phyloP scores from a whole-genome alignment of 1,284 basidiomycete genomes.

The Phellopilus nigrolimitatus region DNA sequence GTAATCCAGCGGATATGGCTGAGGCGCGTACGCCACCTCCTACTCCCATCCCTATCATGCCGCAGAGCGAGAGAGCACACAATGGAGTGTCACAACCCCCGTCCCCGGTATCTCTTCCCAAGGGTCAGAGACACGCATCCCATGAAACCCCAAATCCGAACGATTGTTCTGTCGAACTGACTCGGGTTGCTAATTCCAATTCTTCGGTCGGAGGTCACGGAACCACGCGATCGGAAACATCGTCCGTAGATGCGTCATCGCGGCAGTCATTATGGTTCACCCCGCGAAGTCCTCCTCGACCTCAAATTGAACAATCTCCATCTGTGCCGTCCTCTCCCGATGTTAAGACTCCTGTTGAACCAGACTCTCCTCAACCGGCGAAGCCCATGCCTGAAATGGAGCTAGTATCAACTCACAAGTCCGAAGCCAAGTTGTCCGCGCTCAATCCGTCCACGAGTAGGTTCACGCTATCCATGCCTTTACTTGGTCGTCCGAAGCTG shows the following conservation, averaged over 20 bases:
- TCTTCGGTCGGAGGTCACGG: too few relatives aligned
- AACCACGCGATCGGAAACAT: too few relatives aligned
- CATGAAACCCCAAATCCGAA: neutral
- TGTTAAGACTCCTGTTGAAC: neutral
- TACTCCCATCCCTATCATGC: neutral
- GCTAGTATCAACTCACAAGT: slow-evolving; percentile 8
- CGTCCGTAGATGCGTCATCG: neutral
- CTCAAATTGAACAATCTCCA: slow-evolving; percentile 1
- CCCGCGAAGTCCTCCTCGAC: slow-evolving; percentile 1
- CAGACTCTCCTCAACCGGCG: neutral
- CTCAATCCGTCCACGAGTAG: slow-evolving; percentile 35
- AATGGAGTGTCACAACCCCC: neutral
- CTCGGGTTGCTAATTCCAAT: too few relatives aligned
- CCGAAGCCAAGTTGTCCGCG: slow-evolving; percentile 22
- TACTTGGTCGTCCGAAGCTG: slow-evolving; percentile 48
- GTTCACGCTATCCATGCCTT: slow-evolving; percentile 47
- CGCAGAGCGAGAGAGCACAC: neutral
- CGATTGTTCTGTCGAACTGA: neutral
- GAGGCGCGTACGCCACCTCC: neutral
- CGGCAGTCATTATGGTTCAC: slow-evolving; percentile 13
- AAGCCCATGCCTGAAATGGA: slow-evolving; percentile 1
- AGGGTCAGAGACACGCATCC: neutral
- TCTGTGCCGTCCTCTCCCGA: slow-evolving; percentile 10
- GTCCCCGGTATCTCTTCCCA: slow-evolving; percentile 8
- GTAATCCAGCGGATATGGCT: neutral